Evolutionary conservation across 768 basidiomycete genomes (phyloP), one percentile per base, ranked within the genome.

Genomic region (Nidularia pulvinata): DNA sequence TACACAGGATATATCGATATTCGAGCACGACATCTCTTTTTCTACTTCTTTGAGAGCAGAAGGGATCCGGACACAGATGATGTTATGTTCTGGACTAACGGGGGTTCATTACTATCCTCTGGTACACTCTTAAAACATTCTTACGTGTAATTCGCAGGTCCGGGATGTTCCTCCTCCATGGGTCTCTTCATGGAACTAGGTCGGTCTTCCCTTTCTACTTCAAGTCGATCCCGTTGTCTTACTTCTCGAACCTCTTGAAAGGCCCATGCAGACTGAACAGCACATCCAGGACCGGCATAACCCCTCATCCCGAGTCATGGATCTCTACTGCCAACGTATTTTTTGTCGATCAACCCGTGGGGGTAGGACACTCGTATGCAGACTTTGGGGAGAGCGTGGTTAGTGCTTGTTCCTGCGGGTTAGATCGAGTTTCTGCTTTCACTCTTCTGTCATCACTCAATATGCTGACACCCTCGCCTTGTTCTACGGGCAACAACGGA

Each of bases 171-270:
- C 1, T 67, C 72, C 6, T 74, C 84, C 32, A 61, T 87, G 0
- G 89, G 86, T 2, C 69, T 90, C 9, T 85, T 90, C 58, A 88
- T 89, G 86, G 89, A 90, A 65, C 72, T 80, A 54, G 89, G 88
- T 61, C 79, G 75, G 16, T 82, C 78, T 49, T 14, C 14, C 11
- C 9, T 35, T 49, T 14, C 33, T 13, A 35, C 7, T 2, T 25
- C 13, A 11, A 25, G 46, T 11, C 3, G 14, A 11, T 14, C 25
- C 30, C 25, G 25, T 25, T 25, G 2, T 25, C 25, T 25, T 25
- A 25, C 25, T 25, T 4, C 4, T 25, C 25, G 25, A 25, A 25
- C 25, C 25, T 25, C 25, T 25, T 25, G 25, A 25, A 25, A 25
- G 25, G 25, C 25, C 25, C 25, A 25, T 25, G 25, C 25, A 25